These are phyloP conservation scores for Colletotrichum sp. DNA, from an alignment of 2,329 filamentous ascomycete species.

Conservation along the genomic window DNA sequence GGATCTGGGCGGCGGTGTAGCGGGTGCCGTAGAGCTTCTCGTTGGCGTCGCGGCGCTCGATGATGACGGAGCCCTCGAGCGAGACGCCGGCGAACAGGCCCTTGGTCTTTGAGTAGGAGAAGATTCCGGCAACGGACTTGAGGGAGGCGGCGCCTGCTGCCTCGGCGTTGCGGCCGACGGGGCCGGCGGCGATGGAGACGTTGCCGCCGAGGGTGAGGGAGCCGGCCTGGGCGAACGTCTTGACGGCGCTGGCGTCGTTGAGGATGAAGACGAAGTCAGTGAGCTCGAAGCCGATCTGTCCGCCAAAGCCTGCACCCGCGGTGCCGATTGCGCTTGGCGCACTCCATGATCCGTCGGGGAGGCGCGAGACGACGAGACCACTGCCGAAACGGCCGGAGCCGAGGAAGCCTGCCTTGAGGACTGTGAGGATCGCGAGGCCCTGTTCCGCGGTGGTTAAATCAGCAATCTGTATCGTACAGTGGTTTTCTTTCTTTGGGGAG, in stretches of 20 bases:
- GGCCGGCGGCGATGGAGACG: conserved; percentile 93
- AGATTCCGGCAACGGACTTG: conserved; percentile 88
- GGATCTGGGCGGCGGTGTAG: conserved; percentile 80
- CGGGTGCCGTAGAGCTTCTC: conserved; percentile 91
- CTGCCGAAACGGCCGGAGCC: conserved; percentile 83
- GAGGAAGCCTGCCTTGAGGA: conserved; percentile 87
- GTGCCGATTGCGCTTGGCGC: conserved; percentile 83
- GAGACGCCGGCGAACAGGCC: conserved; percentile 95
- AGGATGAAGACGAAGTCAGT: conserved; percentile 98
- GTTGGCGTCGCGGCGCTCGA: conserved; percentile 95
- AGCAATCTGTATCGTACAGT: background rate
- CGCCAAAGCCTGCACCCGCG: conserved; percentile 81
- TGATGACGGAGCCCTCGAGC: conserved; percentile 89
- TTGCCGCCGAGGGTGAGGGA: conserved; percentile 94
- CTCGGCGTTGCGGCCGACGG: conserved; percentile 93
- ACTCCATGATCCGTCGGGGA: conserved; percentile 80
- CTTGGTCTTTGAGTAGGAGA: conserved; percentile 98
- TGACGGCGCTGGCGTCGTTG: conserved; percentile 88
- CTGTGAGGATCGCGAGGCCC: conserved; percentile 85
- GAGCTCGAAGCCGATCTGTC: conserved; percentile 86
- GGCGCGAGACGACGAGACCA: conserved; percentile 80
- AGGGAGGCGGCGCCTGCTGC: conserved; percentile 92
- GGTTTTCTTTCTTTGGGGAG: background rate
- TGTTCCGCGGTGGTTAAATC: conserved; percentile 28
- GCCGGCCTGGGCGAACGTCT: conserved; percentile 91